Evolutionary conservation across 106 monocot genomes (phyloP).

Genomic region (Gastrodia elata): DNA sequence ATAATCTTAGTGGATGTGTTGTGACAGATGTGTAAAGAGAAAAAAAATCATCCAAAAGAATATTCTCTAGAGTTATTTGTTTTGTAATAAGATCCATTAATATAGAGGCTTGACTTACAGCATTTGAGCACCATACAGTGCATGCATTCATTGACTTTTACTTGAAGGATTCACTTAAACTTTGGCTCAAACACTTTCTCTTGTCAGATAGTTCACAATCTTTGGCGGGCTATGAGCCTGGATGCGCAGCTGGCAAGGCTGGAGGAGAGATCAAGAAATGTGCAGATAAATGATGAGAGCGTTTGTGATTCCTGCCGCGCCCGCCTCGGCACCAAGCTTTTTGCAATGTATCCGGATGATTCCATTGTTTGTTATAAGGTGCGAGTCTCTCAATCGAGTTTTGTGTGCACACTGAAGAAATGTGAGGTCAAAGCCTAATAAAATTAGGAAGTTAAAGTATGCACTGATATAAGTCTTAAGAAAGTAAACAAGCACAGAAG

Average conservation of each 20-base stretch:
- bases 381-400: slow-evolving; percentile 9
- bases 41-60: too few relatives aligned
- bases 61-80: not conserved
- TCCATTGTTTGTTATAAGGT: slow-evolving; percentile 96
- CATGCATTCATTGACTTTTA: not conserved
- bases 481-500: too few relatives aligned
- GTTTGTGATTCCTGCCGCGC: slow-evolving; percentile 80
- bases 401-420: too few relatives aligned
- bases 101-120: not conserved
- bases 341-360: slow-evolving; percentile 99
- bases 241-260: slow-evolving; percentile 72
- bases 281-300: slow-evolving; percentile 83
- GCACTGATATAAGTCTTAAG: too few relatives aligned
- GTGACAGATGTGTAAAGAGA: too few relatives aligned
- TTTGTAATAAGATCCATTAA: not conserved
- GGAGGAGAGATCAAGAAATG: slow-evolving; percentile 91
- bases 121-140: not conserved
- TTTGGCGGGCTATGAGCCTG: slow-evolving; percentile 61
- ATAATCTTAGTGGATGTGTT: too few relatives aligned
- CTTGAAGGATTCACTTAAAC: not conserved
- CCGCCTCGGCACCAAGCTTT: slow-evolving; percentile 89
- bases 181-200: not conserved
- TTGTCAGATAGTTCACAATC: slow-evolving; percentile 66
- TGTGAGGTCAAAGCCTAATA: too few relatives aligned
- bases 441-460: too few relatives aligned